phyloP scores from a whole-genome alignment of 108 stramenopile species.

The Nannochloropsis gaditana region DNA sequence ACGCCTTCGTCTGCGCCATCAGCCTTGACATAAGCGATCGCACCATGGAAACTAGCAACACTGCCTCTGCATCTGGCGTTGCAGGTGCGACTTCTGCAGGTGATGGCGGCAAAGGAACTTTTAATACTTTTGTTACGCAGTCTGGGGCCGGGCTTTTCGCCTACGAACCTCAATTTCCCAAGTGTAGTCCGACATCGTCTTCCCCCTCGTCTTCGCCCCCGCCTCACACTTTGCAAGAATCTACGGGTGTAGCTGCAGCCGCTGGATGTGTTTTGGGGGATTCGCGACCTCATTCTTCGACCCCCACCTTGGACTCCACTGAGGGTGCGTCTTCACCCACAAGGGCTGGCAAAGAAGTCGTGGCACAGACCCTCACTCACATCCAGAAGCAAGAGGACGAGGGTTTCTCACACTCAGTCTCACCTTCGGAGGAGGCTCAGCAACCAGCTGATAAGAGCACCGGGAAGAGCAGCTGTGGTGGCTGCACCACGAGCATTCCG shows the following conservation, averaged over 20 bases:
- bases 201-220: not conserved
- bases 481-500: not conserved
- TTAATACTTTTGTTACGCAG: not conserved
- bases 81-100: not conserved
- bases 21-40: not conserved
- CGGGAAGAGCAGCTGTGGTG: too few species aligned
- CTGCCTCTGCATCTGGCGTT: not conserved
- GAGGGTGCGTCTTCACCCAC: not conserved
- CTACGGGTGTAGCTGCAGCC: not conserved
- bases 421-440: constrained; percentile 1
- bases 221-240: not conserved
- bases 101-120: not conserved
- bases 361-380: not conserved
- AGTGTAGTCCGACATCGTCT: not conserved
- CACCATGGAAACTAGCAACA: not conserved
- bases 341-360: not conserved
- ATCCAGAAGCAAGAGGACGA: constrained; percentile 7
- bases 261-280: not conserved
- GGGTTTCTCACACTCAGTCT: not conserved
- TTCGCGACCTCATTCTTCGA: not conserved
- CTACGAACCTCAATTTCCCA: not conserved
- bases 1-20: not conserved
- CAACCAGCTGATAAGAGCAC: not conserved
- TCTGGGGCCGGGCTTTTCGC: constrained; percentile 3
- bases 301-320: not conserved